These are phyloP conservation scores for Pseudocercospora crystallina DNA, from an alignment of 2,329 filamentous ascomycete genomes.

Conservation along the genomic window DNA sequence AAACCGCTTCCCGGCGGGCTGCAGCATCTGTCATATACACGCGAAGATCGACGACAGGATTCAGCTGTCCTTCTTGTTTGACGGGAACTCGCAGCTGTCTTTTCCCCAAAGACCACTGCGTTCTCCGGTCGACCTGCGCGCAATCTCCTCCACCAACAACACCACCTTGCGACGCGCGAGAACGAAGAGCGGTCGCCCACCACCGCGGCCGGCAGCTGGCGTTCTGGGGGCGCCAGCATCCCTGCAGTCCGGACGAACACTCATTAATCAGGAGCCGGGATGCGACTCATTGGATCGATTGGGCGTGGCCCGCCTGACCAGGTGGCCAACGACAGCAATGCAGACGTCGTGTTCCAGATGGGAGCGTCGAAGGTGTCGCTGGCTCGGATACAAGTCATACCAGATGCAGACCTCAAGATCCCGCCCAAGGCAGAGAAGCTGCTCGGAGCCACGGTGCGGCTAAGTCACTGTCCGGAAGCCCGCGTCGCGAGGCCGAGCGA, in stretches of 20 bases:
- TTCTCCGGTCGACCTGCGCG: too few species aligned
- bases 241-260: slow-evolving; percentile 7
- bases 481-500: not conserved
- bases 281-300: slow-evolving; percentile 6
- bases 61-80: too few species aligned
- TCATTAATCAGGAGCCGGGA: slow-evolving; percentile 8
- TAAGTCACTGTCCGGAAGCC: slow-evolving; percentile 6
- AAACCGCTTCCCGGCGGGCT: too few species aligned
- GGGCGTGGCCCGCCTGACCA: slow-evolving; percentile 10
- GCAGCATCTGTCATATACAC: too few species aligned
- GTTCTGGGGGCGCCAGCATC: slow-evolving; percentile 2
- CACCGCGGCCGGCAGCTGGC: not conserved
- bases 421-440: slow-evolving; percentile 23
- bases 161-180: too few species aligned
- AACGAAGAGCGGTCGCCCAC: not conserved
- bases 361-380: slow-evolving; percentile 8
- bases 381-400: too few species aligned
- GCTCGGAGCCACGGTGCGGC: slow-evolving; percentile 11
- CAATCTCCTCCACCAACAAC: too few species aligned
- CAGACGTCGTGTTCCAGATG: slow-evolving; percentile 20
- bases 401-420: slow-evolving; percentile 2
- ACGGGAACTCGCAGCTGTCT: too few species aligned
- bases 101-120: too few species aligned
- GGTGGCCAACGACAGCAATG: slow-evolving; percentile 8
- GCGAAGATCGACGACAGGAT: too few species aligned